Base-by-base conservation (phyloP, 2,329 filamentous ascomycete genomes). In the Beauveria sp. region DNA sequence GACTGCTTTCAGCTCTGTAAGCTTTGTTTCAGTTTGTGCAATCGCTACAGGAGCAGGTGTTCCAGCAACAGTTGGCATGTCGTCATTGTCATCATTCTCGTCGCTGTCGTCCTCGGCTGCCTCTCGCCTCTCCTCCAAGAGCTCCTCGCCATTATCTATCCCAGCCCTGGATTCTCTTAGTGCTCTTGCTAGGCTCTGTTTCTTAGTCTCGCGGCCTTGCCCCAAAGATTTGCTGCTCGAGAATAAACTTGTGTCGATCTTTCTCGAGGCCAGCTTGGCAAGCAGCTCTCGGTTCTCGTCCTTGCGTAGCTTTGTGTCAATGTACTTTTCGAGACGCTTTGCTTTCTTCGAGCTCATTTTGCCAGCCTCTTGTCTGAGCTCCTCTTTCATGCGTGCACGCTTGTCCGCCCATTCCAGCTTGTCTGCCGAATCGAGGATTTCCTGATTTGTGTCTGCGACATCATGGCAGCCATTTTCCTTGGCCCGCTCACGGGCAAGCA, bases 301-400 rank as follows among this genome's bases (percentile, higher is more conserved):
- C 73, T 96, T 97, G 73, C 87, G 90, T 51, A 99, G 79, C 80
- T 99, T 99, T 62, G 84, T 94, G 69, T 97, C 92, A 65, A 88
- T 86, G 70, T 87, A 88, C 69, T 88, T 88, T 64, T 87, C 85
- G 44, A 88, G 70, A 2, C 85, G 79, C 74, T 88, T 87, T 6
- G 84, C 82, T 71, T 88, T 88, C 69, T 88, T 86, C 63, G 83
- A 78, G 68, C 78, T 86, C 70, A 86, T 77, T 68, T 86, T 85
- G 50, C 71, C 67, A 1, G 79, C 80, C 57, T 82, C 76, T 26
- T 77, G 71, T 60, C 73, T 76, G 61, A 87, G 69, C 64, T 86
- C 79, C 24, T 80, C 78, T 62, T 80, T 83, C 65, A 87, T 70
- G 61, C 73, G 76, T 16, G 76, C 84, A 72, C 77, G 87, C 70